Evolutionary conservation across 163 green algal genomes (phyloP).

Genomic region (Scenedesmus sp.): DNA sequence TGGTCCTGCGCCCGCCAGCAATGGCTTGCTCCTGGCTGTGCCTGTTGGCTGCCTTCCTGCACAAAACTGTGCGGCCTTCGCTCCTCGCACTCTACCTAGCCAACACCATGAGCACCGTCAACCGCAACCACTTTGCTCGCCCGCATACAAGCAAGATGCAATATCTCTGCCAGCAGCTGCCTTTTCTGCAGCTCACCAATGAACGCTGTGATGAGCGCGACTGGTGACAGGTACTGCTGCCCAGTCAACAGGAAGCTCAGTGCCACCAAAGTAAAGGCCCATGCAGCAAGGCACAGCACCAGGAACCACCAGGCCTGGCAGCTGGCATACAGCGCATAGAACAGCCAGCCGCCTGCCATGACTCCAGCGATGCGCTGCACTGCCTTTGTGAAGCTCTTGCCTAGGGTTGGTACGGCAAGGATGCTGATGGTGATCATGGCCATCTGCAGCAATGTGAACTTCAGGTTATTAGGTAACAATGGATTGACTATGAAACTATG

Average conservation of each 20-base stretch:
- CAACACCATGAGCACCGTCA: too few relatives aligned
- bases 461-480: not conserved
- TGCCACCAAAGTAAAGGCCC: constrained; percentile 8
- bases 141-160: too few relatives aligned
- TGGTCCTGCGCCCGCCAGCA: too few relatives aligned
- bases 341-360: constrained; percentile 39
- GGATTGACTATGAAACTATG: not conserved
- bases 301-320: constrained; percentile 37
- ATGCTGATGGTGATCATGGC: constrained; percentile 29
- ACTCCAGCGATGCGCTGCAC: constrained; percentile 23
- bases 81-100: too few relatives aligned
- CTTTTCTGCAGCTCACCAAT: not conserved
- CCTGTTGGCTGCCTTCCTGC: too few relatives aligned
- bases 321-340: constrained; percentile 3
- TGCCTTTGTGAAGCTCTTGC: constrained; percentile 34
- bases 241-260: constrained; percentile 18
- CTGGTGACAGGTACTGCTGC: constrained; percentile 30
- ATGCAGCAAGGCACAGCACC: not conserved
- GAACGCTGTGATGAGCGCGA: constrained; percentile 2
- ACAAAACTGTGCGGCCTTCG: too few relatives aligned
- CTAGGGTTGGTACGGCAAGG: not conserved
- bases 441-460: constrained; percentile 8
- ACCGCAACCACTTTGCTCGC: too few relatives aligned
- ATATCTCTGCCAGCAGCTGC: too few relatives aligned
- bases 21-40: too few relatives aligned